Percentiles rank a stretch among this genome's conserved stretches.
These are phyloP conservation scores for Funneliformis mosseae DNA, from an alignment of 192 early-diverging fungal species.

Conservation along the genomic window DNA sequence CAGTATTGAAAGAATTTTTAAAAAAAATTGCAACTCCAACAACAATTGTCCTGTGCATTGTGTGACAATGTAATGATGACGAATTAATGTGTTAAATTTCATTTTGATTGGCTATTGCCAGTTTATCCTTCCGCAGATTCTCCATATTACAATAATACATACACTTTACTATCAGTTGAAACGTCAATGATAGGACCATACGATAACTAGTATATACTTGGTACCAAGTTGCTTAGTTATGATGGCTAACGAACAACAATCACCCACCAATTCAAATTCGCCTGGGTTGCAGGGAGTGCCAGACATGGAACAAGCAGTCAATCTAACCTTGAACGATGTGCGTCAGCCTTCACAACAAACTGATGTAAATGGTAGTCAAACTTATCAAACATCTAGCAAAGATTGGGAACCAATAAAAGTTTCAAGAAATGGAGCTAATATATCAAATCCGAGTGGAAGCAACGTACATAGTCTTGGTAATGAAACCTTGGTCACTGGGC, in stretches of 20 bases:
- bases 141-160: background rate
- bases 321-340: slow-evolving; percentile 2
- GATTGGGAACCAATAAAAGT: slow-evolving; percentile 7
- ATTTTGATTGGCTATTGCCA: background rate
- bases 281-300: slow-evolving; percentile 12
- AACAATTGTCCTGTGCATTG: too few relatives aligned
- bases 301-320: background rate
- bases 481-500: background rate
- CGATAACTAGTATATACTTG: slow-evolving; percentile 2
- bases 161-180: slow-evolving; percentile 3
- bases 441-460: background rate
- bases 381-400: slow-evolving; percentile 6
- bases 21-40: too few relatives aligned
- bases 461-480: background rate
- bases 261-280: slow-evolving; percentile 2
- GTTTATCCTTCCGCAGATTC: background rate
- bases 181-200: slow-evolving; percentile 1
- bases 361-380: background rate
- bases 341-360: background rate
- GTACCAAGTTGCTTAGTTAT: slow-evolving; percentile 10
- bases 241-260: slow-evolving; percentile 27
- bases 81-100: background rate
- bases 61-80: too few relatives aligned
- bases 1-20: too few relatives aligned
- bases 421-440: background rate